Percentiles rank a stretch among this genome's conserved stretches.
Conservation (phyloP, 345 rosid species). For the Diplotaxis tenuifolia region DNA sequence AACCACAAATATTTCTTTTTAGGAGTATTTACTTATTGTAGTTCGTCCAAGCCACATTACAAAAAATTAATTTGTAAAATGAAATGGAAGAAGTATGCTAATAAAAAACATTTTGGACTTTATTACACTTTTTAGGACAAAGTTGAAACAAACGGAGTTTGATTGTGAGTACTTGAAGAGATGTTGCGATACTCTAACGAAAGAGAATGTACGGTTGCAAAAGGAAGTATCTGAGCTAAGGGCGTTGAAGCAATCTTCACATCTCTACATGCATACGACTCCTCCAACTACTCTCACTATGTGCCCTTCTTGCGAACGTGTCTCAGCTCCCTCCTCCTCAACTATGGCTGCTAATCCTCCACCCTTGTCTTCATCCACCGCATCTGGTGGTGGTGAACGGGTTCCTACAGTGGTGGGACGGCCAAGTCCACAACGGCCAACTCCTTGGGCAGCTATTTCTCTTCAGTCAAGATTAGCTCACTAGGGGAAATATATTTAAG, state of each 20-base stretch:
- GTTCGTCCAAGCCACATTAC: not conserved
- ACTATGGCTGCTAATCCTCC: not conserved
- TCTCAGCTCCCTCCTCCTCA: constrained; percentile 46
- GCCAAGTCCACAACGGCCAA: constrained; percentile 26
- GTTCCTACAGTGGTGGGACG: constrained; percentile 19
- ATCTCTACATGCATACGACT: constrained; percentile 71
- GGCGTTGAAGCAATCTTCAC: constrained; percentile 69
- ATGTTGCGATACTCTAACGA: constrained; percentile 72
- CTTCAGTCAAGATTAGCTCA: constrained; percentile 21
- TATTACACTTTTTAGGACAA: constrained; percentile 49
- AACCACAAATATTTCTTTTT: too few relatives aligned
- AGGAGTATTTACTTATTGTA: too few relatives aligned
- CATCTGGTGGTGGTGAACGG: constrained; percentile 3
- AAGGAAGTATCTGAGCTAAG: constrained; percentile 85
- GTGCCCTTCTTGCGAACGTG: constrained; percentile 93
- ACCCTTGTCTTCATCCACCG: not conserved
- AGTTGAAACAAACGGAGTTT: constrained; percentile 86
- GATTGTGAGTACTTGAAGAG: constrained; percentile 82
- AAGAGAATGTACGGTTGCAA: constrained; percentile 70
- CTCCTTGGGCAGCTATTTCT: constrained; percentile 26
- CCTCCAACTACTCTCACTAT: constrained; percentile 88
- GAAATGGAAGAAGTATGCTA: not conserved
- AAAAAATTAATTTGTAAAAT: not conserved
- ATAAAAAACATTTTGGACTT: not conserved
- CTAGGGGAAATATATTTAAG: constrained; percentile 11